Conservation (phyloP, 352 stramenopile species). For the Peronosclerospora sorghi region DNA sequence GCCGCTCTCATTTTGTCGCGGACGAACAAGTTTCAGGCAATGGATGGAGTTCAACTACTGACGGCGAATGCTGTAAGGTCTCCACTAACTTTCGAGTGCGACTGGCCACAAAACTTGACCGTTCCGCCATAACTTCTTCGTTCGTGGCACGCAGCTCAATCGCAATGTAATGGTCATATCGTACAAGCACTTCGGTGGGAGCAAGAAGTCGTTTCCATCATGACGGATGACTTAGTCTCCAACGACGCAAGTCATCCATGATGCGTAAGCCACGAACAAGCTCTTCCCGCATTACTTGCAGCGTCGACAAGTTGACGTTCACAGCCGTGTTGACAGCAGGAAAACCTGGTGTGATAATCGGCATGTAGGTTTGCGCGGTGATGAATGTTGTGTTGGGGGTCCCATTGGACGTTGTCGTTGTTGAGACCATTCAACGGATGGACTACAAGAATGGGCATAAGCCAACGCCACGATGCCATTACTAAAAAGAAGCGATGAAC, state of each 20-base stretch:
- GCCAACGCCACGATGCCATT: slow-evolving; percentile 69
- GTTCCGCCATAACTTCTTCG: slow-evolving; percentile 52
- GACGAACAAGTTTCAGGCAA: slow-evolving; percentile 53
- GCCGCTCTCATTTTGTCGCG: slow-evolving; percentile 1
- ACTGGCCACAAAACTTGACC: slow-evolving; percentile 68
- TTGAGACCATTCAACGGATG: slow-evolving; percentile 41
- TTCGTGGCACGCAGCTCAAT: slow-evolving; percentile 44
- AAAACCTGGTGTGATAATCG: slow-evolving; percentile 80
- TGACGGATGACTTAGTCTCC: slow-evolving; percentile 49
- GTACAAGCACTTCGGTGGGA: slow-evolving; percentile 66
- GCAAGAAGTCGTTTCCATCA: slow-evolving; percentile 72
- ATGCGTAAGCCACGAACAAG: slow-evolving; percentile 62
- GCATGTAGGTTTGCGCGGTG: slow-evolving; percentile 78
- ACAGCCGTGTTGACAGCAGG: slow-evolving; percentile 75
- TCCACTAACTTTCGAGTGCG: slow-evolving; percentile 79
- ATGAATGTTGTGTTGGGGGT: slow-evolving; percentile 57
- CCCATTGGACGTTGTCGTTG: slow-evolving; percentile 48
- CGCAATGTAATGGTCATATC: slow-evolving; percentile 75
- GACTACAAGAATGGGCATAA: slow-evolving; percentile 61
- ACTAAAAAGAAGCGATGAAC: slow-evolving; percentile 78
- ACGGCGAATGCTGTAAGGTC: slow-evolving; percentile 56
- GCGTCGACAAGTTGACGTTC: slow-evolving; percentile 72
- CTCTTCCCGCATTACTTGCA: slow-evolving; percentile 65
- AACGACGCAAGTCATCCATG: slow-evolving; percentile 56
- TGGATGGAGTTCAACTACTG: slow-evolving; percentile 53